A percentile compares a stretch with the other conserved stretches of the same genome.
These are phyloP conservation scores for Monilinia fructicola DNA, from an alignment of 2,329 filamentous ascomycete species.

Conservation along the genomic window DNA sequence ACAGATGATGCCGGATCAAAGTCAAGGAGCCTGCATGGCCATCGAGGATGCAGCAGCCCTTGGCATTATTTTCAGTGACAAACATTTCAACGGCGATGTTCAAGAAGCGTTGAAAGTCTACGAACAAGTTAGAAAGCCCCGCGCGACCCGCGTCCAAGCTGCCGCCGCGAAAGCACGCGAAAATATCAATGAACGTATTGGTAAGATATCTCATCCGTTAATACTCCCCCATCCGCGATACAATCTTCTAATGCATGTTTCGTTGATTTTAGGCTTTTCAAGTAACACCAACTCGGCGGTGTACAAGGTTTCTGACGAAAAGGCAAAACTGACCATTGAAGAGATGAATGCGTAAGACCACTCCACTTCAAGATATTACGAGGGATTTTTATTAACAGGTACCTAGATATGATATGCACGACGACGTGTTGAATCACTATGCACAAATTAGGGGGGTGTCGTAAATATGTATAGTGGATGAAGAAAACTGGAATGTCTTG, in stretches of 20 bases:
- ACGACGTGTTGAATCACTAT: constrained; percentile 10
- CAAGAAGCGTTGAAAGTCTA: constrained; percentile 51
- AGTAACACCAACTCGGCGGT: constrained; percentile 54
- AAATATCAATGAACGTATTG: constrained; percentile 64
- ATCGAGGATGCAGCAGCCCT: constrained; percentile 46
- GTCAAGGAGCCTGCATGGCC: constrained; percentile 53
- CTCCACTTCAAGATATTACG: background rate
- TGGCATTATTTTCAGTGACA: constrained; percentile 42
- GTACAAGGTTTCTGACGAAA: constrained; percentile 62
- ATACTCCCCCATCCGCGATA: background rate
- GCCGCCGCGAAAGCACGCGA: constrained; percentile 58
- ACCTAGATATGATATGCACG: constrained; percentile 12
- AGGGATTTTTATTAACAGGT: background rate
- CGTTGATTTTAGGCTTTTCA: constrained; percentile 54
- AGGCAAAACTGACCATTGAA: constrained; percentile 62
- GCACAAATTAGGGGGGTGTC: background rate
- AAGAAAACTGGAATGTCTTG: background rate
- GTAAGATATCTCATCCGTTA: constrained; percentile 47
- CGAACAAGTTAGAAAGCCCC: constrained; percentile 52
- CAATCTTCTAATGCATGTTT: background rate
- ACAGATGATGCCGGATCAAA: constrained; percentile 66
- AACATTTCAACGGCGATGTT: constrained; percentile 49
- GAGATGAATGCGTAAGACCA: constrained; percentile 60
- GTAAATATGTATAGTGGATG: background rate
- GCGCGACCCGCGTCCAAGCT: constrained; percentile 56